Percentiles rank a stretch among this genome's conserved stretches.
phyloP scores from a whole-genome alignment of 1,284 basidiomycete species.

The Rhizoctonia solani region DNA sequence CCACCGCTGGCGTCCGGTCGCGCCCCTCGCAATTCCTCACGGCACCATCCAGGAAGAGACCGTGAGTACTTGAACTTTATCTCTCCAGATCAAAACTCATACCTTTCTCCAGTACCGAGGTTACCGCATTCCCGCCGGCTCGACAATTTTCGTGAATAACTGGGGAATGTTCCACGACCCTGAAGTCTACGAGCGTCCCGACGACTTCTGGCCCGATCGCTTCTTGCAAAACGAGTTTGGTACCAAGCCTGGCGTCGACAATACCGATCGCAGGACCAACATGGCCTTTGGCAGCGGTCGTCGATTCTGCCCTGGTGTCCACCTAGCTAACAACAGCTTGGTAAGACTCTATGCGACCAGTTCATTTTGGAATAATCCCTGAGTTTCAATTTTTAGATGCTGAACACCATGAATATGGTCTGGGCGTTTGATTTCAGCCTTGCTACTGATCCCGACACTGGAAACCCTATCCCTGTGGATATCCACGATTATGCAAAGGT shows the following conservation, averaged over 20 bases:
- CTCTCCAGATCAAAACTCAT: not conserved
- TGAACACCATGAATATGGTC: constrained; percentile 41
- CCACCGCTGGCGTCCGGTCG: constrained; percentile 39
- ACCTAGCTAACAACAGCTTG: constrained; percentile 39
- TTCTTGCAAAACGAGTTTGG: constrained; percentile 37
- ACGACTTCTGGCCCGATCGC: constrained; percentile 36
- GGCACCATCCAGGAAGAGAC: constrained; percentile 28
- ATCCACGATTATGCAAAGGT: constrained; percentile 35
- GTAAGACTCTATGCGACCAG: constrained; percentile 13
- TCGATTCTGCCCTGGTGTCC: constrained; percentile 38
- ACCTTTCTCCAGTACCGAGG: constrained; percentile 1
- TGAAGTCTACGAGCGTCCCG: constrained; percentile 37
- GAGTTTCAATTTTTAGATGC: constrained; percentile 22
- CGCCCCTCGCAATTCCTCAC: constrained; percentile 33
- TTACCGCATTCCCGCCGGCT: constrained; percentile 34
- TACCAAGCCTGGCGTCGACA: constrained; percentile 34
- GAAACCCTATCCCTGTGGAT: constrained; percentile 34
- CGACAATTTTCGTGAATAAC: constrained; percentile 38
- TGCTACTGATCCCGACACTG: constrained; percentile 36
- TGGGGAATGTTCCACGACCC: constrained; percentile 39
- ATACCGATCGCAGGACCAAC: constrained; percentile 30
- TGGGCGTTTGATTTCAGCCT: constrained; percentile 41
- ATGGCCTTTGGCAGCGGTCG: constrained; percentile 35
- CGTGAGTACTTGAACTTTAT: not conserved
- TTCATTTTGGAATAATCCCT: not conserved